Evolutionary conservation across 345 rosid species (phyloP), one percentile per base, ranked within the genome.

Genomic region (Arabis alpina): DNA sequence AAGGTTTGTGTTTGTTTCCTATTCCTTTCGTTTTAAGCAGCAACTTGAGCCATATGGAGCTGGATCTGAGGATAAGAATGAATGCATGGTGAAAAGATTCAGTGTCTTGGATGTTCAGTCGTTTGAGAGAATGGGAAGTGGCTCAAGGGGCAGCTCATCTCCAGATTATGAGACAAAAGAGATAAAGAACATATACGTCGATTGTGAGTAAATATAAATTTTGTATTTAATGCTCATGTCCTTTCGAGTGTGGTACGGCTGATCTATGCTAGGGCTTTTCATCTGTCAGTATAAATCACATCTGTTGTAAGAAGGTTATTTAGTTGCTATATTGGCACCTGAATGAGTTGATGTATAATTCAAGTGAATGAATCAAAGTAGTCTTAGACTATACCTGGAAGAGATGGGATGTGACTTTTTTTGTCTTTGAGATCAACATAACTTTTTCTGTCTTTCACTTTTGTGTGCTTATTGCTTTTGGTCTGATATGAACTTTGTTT

Each of bases 161-260:
- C 90, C 92, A 40, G 92, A 91, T 47, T 80, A 68, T 48, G 93
- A 86, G 57, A 70, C 79, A 10, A 87, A 83, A 70, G 98, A 87
- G 68, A 94, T 94, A 74, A 94, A 94, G 85, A 94, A 86, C 82
- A 94, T 94, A 75, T 94, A 92, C 54, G 83, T 94, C 7, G 99
- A 94, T 64, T 87, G 99, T 94, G 81, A 88, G 98, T 88, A 36
- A 55, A 55, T 60, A 24, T 47, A 36, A 15, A 34, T 50, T n/a
- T 24, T 54, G 19, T 54, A n/a, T 50, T 49, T 37, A 13, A 14
- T 59, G 32, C 10, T 25, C 48, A 28, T 54, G 56, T 44, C 28
- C 50, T 55, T 55, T 56, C 24, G 51, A 32, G 51, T 74, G 23
- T 67, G 59, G 61, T 60, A 61, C 13, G 53, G 0, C 44, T 14